These are phyloP conservation scores for Candida hungchunana DNA, from an alignment of 805 yeast genomes.

Conservation along the genomic window DNA sequence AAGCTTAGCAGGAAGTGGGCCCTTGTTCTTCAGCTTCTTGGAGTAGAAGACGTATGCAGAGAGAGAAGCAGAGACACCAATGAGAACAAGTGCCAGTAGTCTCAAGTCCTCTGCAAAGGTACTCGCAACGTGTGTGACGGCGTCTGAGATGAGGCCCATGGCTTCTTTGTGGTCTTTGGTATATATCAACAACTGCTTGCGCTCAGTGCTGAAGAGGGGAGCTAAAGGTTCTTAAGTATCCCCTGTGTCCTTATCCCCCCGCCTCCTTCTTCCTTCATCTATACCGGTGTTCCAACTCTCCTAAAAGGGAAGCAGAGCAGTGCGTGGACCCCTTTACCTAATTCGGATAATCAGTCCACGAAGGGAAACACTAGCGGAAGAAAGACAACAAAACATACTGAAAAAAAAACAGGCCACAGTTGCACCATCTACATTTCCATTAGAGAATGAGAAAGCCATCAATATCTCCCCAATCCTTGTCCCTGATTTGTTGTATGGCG, in stretches of 20 bases:
- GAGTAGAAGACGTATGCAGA: conserved; percentile 4
- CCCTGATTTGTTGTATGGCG: too few species aligned
- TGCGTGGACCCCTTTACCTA: conserved; percentile 3
- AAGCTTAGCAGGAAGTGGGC: conserved; percentile 30
- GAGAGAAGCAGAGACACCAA: conserved; percentile 2
- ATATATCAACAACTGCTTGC: too few species aligned
- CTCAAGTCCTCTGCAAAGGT: conserved; percentile 7
- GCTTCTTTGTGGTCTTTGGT: neutral
- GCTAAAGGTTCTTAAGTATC: too few species aligned
- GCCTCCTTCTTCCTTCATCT: too few species aligned
- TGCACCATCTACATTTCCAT: too few species aligned
- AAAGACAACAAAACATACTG: neutral
- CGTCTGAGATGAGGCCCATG: conserved; percentile 9
- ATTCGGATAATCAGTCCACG: conserved; percentile 4
- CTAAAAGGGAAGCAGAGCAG: conserved; percentile 3
- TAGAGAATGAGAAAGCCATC: too few species aligned
- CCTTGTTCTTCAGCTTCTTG: conserved; percentile 1
- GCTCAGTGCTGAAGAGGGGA: too few species aligned
- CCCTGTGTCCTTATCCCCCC: too few species aligned
- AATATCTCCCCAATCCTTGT: too few species aligned
- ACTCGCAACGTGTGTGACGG: conserved; percentile 5
- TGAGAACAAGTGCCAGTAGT: conserved; percentile 3
- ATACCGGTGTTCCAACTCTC: conserved; percentile 9
- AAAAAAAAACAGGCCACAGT: neutral
- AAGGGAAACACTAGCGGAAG: too few species aligned